Conservation (phyloP, 2,329 filamentous ascomycete genomes). For the Diaporthe velutina region DNA sequence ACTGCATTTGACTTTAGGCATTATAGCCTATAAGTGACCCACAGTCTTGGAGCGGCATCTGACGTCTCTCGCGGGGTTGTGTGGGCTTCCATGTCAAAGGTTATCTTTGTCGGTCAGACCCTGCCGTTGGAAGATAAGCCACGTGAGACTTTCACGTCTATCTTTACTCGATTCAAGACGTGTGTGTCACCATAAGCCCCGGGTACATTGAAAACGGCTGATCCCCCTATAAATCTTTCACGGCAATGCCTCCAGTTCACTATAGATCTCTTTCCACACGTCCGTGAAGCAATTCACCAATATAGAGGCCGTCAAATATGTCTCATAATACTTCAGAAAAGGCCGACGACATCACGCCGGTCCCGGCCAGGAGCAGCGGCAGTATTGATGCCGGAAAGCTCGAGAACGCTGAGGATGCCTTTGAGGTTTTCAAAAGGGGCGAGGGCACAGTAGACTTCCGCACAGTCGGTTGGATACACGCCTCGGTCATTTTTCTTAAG, state of each 20-base stretch:
- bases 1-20: background rate
- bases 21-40: background rate
- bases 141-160: constrained; percentile 7
- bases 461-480: constrained; percentile 65
- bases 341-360: constrained; percentile 22
- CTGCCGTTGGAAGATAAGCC: background rate
- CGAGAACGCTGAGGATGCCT: constrained; percentile 34
- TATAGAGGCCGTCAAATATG: background rate
- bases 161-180: background rate
- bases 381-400: constrained; percentile 38
- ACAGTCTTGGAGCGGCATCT: constrained; percentile 15
- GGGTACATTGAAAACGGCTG: background rate
- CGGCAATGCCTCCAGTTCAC: background rate
- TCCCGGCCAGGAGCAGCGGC: constrained; percentile 28
- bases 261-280: background rate
- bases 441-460: constrained; percentile 64
- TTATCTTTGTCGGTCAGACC: background rate
- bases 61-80: background rate
- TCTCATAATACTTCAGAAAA: background rate
- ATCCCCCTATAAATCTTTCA: background rate
- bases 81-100: background rate
- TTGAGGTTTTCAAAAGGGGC: constrained; percentile 63
- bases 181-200: background rate
- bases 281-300: background rate
- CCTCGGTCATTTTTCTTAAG: constrained; percentile 66